Conservation (phyloP, 179 eudicot genomes). For the Silene noctiflora region DNA sequence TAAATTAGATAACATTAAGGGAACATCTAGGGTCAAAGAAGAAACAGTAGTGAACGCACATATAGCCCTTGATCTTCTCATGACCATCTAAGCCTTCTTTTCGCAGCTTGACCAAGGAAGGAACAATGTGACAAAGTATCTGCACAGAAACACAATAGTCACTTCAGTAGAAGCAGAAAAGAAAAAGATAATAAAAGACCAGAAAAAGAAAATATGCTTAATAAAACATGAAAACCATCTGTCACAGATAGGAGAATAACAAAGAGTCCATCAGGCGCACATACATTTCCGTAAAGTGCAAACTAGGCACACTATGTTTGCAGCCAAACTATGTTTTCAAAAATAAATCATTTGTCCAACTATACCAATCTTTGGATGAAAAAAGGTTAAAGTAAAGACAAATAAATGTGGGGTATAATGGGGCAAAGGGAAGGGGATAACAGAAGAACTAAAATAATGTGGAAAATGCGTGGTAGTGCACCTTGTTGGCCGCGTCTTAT, state of each 20-base stretch:
- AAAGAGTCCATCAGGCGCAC: background rate
- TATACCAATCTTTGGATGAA: background rate
- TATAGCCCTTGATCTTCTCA: conserved; percentile 96
- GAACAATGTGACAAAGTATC: conserved; percentile 85
- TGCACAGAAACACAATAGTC: conserved; percentile 22
- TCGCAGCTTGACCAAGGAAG: conserved; percentile 91
- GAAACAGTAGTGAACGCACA: conserved; percentile 52
- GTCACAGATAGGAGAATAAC: conserved; percentile 1
- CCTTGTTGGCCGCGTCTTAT: too few relatives aligned
- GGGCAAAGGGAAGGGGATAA: background rate
- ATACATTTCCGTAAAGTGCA: background rate
- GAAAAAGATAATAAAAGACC: background rate
- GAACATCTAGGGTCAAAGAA: conserved; percentile 12
- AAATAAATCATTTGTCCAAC: too few relatives aligned
- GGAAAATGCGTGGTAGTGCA: too few relatives aligned
- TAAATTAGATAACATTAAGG: conserved; percentile 3
- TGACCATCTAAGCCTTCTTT: conserved; percentile 98
- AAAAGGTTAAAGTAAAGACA: background rate
- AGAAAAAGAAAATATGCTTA: background rate
- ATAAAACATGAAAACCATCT: background rate
- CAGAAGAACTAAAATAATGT: too few relatives aligned
- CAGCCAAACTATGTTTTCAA: too few relatives aligned
- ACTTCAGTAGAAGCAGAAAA: conserved; percentile 11
- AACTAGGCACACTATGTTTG: too few relatives aligned
- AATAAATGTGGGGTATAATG: background rate